Evolutionary conservation across 2,329 filamentous ascomycete genomes (phyloP).

Genomic region (Cercospora sp.): DNA sequence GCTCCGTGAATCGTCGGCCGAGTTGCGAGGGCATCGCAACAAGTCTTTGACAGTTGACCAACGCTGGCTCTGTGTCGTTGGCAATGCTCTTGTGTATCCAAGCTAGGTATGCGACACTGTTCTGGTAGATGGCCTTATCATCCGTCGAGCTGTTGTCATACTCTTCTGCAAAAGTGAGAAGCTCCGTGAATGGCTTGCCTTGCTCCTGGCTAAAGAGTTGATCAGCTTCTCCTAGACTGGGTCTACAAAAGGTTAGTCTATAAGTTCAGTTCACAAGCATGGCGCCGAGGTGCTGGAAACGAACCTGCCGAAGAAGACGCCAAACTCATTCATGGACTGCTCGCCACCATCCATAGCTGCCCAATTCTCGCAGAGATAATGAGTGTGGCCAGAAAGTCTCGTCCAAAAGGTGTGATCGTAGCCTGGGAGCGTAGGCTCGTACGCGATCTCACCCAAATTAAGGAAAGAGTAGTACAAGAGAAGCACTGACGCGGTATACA

Average conservation of each 20-base stretch:
- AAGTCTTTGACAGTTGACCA: constrained; percentile 28
- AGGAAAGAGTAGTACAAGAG: constrained; percentile 31
- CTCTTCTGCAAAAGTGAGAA: constrained; percentile 28
- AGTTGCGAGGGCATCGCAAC: constrained; percentile 32
- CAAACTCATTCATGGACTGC: constrained; percentile 18
- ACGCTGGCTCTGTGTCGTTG: constrained; percentile 22
- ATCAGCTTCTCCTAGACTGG: constrained; percentile 23
- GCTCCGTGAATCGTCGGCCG: constrained; percentile 27
- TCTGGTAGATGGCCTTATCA: constrained; percentile 26
- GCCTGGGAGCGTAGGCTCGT: constrained; percentile 22
- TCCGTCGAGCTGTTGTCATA: constrained; percentile 24
- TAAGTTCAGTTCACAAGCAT: not conserved
- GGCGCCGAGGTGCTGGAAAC: not conserved
- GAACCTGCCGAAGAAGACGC: constrained; percentile 27
- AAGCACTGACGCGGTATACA: constrained; percentile 30
- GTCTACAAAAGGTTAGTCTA: constrained; percentile 3
- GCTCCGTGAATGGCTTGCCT: constrained; percentile 28
- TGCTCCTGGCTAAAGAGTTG: constrained; percentile 27
- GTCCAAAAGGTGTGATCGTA: constrained; percentile 30
- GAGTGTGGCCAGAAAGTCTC: constrained; percentile 28
- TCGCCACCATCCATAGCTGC: constrained; percentile 17
- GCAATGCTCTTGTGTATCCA: constrained; percentile 29
- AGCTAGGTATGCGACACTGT: constrained; percentile 29
- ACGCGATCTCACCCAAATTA: constrained; percentile 26
- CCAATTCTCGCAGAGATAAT: constrained; percentile 26